A percentile compares a stretch with the other conserved stretches of the same genome.
Evolutionary conservation across 2,329 filamentous ascomycete species (phyloP).

Genomic region (Epichloe sylvatica): DNA sequence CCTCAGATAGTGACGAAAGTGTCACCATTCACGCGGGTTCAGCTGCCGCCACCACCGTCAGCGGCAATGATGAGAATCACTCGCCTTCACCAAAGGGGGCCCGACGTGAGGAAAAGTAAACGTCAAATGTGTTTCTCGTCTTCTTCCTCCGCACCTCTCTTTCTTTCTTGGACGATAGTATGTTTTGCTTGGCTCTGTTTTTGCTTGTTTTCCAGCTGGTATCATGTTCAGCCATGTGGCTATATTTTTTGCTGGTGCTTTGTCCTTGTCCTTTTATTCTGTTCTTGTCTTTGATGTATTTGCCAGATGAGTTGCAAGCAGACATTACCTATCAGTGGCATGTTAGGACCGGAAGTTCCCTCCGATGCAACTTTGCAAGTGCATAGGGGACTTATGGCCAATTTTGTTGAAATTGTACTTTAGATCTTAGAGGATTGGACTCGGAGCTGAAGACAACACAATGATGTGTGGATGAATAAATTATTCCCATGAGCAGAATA

Average conservation of each 20-base stretch:
- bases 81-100: conserved; percentile 35
- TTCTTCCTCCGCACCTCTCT: background rate
- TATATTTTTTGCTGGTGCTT: conserved; percentile 4
- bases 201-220: conserved; percentile 6
- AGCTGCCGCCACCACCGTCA: conserved; percentile 20
- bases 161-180: conserved; percentile 4
- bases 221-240: conserved; percentile 8
- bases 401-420: conserved; percentile 27
- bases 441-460: background rate
- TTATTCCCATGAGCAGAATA: conserved; percentile 3
- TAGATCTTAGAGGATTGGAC: conserved; percentile 16
- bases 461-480: conserved; percentile 11
- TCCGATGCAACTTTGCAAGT: background rate
- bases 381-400: conserved; percentile 9
- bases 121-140: conserved; percentile 1
- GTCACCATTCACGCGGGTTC: conserved; percentile 41
- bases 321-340: conserved; percentile 19
- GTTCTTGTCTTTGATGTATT: conserved; percentile 6
- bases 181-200: conserved; percentile 7
- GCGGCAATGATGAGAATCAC: conserved; percentile 30
- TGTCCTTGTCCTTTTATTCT: conserved; percentile 7
- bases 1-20: conserved; percentile 39
- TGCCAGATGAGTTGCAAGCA: conserved; percentile 8
- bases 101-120: conserved; percentile 17
- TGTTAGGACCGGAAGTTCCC: conserved; percentile 20